A percentile compares a stretch with the other conserved stretches of the same genome.
phyloP scores from a whole-genome alignment of 257 asterid genomes.

The Fraxinus quadrangulata region DNA sequence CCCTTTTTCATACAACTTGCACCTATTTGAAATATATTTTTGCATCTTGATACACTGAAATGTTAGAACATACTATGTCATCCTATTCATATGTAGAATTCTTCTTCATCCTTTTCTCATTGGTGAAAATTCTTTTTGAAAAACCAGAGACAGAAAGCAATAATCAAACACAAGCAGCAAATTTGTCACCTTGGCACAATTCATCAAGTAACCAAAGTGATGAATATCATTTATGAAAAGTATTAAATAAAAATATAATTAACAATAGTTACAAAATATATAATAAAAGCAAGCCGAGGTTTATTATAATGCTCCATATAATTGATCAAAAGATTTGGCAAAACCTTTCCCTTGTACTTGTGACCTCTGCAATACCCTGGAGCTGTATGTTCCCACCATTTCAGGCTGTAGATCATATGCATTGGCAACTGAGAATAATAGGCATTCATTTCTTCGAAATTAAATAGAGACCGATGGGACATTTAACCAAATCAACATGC shows the following conservation, averaged over 20 bases:
- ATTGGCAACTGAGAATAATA: not conserved
- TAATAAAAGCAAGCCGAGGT: not conserved
- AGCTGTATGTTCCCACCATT: not conserved
- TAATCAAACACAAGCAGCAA: too few species aligned
- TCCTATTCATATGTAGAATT: too few species aligned
- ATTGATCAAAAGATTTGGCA: not conserved
- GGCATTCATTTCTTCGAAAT: not conserved
- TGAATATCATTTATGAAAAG: not conserved
- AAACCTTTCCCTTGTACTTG: not conserved
- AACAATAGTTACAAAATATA: not conserved
- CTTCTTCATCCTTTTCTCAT: not conserved
- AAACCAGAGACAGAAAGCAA: too few species aligned
- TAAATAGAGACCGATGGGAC: too few species aligned
- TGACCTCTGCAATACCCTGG: not conserved
- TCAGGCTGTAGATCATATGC: not conserved
- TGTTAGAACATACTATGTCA: too few species aligned
- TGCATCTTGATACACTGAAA: too few species aligned
- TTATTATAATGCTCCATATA: not conserved
- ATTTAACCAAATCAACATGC: conserved; percentile 59
- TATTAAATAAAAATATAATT: too few species aligned
- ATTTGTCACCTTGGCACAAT: too few species aligned
- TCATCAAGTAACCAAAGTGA: not conserved
- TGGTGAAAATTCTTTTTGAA: too few species aligned
- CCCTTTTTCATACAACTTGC: too few species aligned
- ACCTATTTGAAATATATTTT: too few species aligned